phyloP scores from a whole-genome alignment of 1,284 basidiomycete genomes.

The Inonotus obliquus region DNA sequence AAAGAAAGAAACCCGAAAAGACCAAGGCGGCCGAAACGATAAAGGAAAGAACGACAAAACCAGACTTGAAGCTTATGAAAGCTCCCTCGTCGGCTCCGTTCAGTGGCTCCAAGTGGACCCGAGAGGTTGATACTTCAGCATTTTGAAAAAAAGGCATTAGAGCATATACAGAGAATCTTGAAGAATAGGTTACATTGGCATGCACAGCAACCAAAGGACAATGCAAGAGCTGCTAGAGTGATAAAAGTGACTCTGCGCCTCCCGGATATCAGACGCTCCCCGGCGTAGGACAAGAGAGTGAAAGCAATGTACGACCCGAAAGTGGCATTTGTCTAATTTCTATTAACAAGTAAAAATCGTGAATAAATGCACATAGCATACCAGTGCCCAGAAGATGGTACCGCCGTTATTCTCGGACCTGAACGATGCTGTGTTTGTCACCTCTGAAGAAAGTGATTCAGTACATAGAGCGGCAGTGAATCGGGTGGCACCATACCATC shows the following conservation, averaged over 20 bases:
- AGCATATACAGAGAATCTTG: background rate
- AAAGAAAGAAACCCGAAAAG: background rate
- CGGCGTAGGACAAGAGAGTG: background rate
- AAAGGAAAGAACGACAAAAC: slow-evolving; percentile 15
- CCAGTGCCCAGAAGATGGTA: slow-evolving; percentile 9
- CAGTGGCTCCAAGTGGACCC: background rate
- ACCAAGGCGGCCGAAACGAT: slow-evolving; percentile 6
- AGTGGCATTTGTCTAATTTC: background rate
- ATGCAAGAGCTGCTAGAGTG: background rate
- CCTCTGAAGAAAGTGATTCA: background rate
- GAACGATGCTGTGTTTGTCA: background rate
- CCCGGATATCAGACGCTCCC: background rate
- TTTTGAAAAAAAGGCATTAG: background rate
- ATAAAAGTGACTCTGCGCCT: background rate
- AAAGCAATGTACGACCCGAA: slow-evolving; percentile 10
- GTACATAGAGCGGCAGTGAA: background rate
- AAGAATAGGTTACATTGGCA: slow-evolving; percentile 9
- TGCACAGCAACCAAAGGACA: slow-evolving; percentile 13
- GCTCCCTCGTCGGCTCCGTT: background rate
- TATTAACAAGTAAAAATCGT: background rate
- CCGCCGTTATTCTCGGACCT: slow-evolving; percentile 1
- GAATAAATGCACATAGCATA: background rate
- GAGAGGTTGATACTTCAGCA: background rate
- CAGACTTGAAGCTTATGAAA: slow-evolving; percentile 6
- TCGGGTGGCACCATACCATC: background rate